A percentile compares a stretch with the other conserved stretches of the same genome.
phyloP scores from a whole-genome alignment of 257 asterid genomes.

The Craterostigma plantagineum region DNA sequence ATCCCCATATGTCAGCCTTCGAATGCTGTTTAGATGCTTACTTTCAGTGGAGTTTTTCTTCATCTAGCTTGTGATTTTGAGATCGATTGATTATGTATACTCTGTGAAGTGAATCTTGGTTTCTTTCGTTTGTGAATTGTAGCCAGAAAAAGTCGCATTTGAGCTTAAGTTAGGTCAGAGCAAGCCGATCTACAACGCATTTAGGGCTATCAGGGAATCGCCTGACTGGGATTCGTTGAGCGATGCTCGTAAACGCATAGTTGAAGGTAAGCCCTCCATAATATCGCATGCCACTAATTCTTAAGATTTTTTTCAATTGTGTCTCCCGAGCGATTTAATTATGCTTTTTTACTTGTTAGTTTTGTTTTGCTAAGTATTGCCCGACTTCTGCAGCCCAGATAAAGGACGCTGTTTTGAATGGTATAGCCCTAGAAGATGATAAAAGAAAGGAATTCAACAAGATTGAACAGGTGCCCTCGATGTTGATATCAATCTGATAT shows the following conservation, averaged over 20 bases:
- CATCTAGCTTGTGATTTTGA: neutral
- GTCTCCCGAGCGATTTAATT: too few species aligned
- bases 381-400: conserved; percentile 39
- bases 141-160: conserved; percentile 92
- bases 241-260: conserved; percentile 86
- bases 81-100: neutral
- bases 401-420: conserved; percentile 86
- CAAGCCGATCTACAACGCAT: conserved; percentile 82
- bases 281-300: too few species aligned
- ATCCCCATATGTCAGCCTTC: too few species aligned
- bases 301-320: neutral
- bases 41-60: neutral
- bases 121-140: conserved; percentile 12
- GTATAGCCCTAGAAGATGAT: conserved; percentile 84
- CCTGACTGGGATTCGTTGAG: conserved; percentile 59
- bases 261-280: conserved; percentile 37
- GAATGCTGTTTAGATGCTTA: neutral
- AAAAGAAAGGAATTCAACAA: conserved; percentile 76
- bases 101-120: too few species aligned
- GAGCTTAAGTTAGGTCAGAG: conserved; percentile 83
- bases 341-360: too few species aligned
- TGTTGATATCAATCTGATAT: too few species aligned
- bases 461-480: conserved; percentile 63
- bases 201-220: conserved; percentile 65
- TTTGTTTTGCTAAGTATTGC: too few species aligned